These are phyloP conservation scores for Deuterostichococcus epilithicus DNA, from an alignment of 139 green algal species.

Conservation along the genomic window DNA sequence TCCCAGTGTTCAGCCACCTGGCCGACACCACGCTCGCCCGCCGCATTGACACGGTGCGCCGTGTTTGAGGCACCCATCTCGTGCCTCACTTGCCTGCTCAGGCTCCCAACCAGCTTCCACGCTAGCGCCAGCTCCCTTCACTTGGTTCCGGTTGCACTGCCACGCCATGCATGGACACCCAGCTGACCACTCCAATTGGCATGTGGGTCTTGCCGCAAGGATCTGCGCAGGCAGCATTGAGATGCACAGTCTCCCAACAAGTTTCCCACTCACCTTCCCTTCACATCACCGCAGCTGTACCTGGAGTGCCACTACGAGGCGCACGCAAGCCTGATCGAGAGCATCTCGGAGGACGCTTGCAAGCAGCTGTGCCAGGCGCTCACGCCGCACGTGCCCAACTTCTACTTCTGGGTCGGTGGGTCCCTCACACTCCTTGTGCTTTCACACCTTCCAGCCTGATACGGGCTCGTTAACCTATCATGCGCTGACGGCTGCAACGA, in stretches of 20 bases:
- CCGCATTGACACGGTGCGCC: not conserved
- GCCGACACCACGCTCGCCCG: not conserved
- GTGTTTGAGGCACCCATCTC: no score
- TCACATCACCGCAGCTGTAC: not conserved
- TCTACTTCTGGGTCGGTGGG: not conserved
- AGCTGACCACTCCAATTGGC: no score
- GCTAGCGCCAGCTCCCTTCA: no score
- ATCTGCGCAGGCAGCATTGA: no score
- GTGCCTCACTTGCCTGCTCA: no score
- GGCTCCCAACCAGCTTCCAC: no score
- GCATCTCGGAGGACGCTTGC: not conserved
- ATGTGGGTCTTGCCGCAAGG: no score
- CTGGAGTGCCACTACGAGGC: not conserved
- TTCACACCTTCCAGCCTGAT: not conserved
- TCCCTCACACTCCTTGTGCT: not conserved
- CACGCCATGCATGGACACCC: no score
- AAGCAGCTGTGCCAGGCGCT: not conserved
- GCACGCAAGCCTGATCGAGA: not conserved
- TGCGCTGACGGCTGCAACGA: no score
- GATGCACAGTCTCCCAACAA: not conserved
- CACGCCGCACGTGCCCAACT: not conserved
- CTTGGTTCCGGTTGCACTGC: no score
- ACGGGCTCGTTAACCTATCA: not conserved
- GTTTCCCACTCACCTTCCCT: no score
- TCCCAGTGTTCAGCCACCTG: not conserved